phyloP scores from a whole-genome alignment of 352 stramenopile genomes.

The Pythium aphanidermatum region DNA sequence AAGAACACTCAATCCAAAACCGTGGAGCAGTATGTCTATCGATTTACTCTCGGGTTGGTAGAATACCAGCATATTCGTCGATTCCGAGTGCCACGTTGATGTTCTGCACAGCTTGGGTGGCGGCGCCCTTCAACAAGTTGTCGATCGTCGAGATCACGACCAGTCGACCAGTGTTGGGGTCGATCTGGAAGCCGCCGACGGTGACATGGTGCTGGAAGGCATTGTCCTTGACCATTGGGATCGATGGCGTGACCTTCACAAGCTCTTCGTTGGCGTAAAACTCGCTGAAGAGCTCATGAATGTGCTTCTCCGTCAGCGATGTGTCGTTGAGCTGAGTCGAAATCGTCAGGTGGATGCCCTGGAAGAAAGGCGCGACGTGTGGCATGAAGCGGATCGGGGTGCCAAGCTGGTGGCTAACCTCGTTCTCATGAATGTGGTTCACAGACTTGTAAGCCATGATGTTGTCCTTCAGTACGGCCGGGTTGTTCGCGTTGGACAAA shows the following conservation, averaged over 20 bases:
- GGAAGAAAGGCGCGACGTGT: constrained; percentile 91
- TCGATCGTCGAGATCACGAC: constrained; percentile 90
- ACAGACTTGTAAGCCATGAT: constrained; percentile 90
- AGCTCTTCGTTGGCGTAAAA: constrained; percentile 84
- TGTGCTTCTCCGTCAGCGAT: constrained; percentile 56
- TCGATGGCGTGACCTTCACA: constrained; percentile 63
- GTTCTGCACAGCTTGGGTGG: constrained; percentile 92
- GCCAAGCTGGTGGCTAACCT: constrained; percentile 79
- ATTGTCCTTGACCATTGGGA: constrained; percentile 80
- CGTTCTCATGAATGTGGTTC: constrained; percentile 86
- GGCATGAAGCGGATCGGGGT: constrained; percentile 90
- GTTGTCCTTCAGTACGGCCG: constrained; percentile 75
- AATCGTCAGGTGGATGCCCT: constrained; percentile 91
- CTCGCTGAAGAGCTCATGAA: constrained; percentile 68
- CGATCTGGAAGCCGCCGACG: constrained; percentile 86
- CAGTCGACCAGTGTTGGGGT: constrained; percentile 76
- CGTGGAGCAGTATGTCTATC: not conserved
- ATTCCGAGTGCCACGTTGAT: constrained; percentile 92
- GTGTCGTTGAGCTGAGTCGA: constrained; percentile 69
- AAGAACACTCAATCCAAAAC: not conserved
- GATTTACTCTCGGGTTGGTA: constrained; percentile 13
- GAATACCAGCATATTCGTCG: constrained; percentile 78
- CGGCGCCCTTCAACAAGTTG: constrained; percentile 93
- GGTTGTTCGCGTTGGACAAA: constrained; percentile 79
- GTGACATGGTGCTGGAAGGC: constrained; percentile 65